Evolutionary conservation across 768 basidiomycete species (phyloP).

Genomic region (Tephrocybe sp.): DNA sequence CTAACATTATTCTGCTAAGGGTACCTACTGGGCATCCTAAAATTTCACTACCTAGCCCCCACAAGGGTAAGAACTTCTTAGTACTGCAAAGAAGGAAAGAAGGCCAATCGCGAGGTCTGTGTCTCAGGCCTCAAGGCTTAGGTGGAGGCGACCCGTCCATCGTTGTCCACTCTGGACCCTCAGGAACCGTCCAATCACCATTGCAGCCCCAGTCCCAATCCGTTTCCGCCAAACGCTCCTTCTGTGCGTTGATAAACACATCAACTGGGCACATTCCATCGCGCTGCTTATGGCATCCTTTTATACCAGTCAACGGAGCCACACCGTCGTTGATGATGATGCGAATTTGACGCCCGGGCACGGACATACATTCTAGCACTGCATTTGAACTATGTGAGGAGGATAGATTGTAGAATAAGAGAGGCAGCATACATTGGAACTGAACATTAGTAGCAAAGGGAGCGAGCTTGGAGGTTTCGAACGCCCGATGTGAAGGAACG

Average conservation of each 20-base stretch:
- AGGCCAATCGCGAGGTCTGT: no score
- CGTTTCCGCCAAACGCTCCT: conserved; percentile 59
- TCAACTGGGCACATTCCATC: conserved; percentile 78
- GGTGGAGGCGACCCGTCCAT: conserved; percentile 62
- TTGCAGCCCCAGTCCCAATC: conserved; percentile 77
- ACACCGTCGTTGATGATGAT: conserved; percentile 88
- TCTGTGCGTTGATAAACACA: conserved; percentile 68
- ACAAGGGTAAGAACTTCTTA: no score
- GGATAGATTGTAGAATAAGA: not conserved
- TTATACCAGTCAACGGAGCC: conserved; percentile 73
- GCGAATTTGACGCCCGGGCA: conserved; percentile 60
- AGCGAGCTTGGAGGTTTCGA: conserved; percentile 72
- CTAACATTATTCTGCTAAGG: no score
- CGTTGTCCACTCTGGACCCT: conserved; percentile 69
- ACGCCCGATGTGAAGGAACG: conserved; percentile 61
- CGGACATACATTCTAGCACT: conserved; percentile 62
- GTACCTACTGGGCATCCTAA: no score
- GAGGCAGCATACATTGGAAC: conserved; percentile 66
- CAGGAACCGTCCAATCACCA: conserved; percentile 72
- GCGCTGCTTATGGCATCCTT: conserved; percentile 66
- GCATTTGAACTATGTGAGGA: conserved; percentile 15
- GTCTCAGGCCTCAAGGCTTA: not conserved
- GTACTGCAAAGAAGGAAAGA: no score
- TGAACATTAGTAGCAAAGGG: conserved; percentile 90
- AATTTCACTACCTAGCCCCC: no score